phyloP scores from a whole-genome alignment of 176 grass and related monocot species.

The Ampelocalamus luodianensis region DNA sequence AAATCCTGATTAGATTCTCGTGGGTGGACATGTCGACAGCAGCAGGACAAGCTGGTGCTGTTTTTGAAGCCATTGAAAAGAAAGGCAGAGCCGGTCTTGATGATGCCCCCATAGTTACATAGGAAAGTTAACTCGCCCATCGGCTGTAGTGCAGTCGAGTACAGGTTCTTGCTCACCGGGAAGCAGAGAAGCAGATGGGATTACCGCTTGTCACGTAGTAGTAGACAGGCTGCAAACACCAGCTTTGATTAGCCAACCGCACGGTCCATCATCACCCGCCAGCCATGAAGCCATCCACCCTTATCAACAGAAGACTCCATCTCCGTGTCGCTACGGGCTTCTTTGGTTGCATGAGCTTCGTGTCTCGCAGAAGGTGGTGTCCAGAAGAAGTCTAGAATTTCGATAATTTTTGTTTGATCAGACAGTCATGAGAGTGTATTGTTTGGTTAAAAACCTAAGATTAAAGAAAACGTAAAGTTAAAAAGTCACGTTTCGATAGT shows the following conservation, averaged over 20 bases:
- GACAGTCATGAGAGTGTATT: too few species aligned
- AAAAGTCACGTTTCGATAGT: too few species aligned
- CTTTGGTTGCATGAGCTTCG: too few species aligned
- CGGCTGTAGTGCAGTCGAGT: background rate
- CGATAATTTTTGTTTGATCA: too few species aligned
- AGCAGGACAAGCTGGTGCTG: conserved; percentile 36
- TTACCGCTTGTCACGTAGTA: conserved; percentile 9
- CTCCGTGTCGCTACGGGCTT: too few species aligned
- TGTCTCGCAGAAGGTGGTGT: too few species aligned
- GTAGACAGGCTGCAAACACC: background rate
- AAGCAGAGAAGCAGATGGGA: background rate
- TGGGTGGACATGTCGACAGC: conserved; percentile 29
- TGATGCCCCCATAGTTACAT: background rate
- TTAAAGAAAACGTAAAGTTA: too few species aligned
- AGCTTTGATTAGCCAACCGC: conserved; percentile 20
- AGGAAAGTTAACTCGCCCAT: background rate
- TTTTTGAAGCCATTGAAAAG: background rate
- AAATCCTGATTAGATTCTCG: conserved; percentile 30
- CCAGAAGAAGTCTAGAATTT: too few species aligned
- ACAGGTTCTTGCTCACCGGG: background rate
- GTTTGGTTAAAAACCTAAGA: too few species aligned
- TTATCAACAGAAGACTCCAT: background rate
- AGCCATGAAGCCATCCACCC: background rate
- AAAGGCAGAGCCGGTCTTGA: background rate
- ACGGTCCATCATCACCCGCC: background rate